Evolutionary conservation across 2,329 filamentous ascomycete species (phyloP).

Genomic region (Colletotrichum godetiae): DNA sequence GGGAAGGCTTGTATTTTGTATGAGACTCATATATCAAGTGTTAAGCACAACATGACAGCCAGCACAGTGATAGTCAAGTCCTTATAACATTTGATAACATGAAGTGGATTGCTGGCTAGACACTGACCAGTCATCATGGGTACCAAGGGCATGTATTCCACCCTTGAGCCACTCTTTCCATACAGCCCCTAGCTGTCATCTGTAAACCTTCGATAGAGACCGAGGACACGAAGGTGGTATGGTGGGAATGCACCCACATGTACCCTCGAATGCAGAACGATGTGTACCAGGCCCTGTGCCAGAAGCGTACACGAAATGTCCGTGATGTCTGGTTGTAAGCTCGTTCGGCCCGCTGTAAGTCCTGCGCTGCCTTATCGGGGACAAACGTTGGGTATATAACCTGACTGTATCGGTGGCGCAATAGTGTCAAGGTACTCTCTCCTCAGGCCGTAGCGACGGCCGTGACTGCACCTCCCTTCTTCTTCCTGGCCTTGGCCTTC

Average conservation of each 20-base stretch:
- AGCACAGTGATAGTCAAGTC: neutral
- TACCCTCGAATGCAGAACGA: neutral
- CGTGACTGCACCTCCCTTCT: constrained; percentile 54
- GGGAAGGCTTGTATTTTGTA: constrained; percentile 18
- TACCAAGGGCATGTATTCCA: neutral
- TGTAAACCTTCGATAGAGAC: neutral
- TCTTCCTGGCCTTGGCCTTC: constrained; percentile 82
- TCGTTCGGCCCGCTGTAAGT: neutral
- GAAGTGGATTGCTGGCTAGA: neutral
- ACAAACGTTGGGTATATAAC: neutral
- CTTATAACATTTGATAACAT: neutral
- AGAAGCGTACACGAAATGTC: neutral
- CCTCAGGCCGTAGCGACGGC: neutral
- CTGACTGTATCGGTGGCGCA: neutral
- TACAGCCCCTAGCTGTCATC: neutral
- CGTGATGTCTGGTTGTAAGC: neutral
- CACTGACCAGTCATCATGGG: neutral
- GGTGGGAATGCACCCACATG: neutral
- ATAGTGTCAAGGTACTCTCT: neutral
- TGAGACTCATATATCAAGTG: neutral
- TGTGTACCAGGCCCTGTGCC: neutral
- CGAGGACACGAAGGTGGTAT: neutral
- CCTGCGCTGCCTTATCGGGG: neutral
- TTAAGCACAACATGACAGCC: too few relatives aligned
- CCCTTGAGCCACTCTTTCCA: neutral